Conservation (phyloP, 2,329 filamentous ascomycete species). For the Albifimbria verrucaria region DNA sequence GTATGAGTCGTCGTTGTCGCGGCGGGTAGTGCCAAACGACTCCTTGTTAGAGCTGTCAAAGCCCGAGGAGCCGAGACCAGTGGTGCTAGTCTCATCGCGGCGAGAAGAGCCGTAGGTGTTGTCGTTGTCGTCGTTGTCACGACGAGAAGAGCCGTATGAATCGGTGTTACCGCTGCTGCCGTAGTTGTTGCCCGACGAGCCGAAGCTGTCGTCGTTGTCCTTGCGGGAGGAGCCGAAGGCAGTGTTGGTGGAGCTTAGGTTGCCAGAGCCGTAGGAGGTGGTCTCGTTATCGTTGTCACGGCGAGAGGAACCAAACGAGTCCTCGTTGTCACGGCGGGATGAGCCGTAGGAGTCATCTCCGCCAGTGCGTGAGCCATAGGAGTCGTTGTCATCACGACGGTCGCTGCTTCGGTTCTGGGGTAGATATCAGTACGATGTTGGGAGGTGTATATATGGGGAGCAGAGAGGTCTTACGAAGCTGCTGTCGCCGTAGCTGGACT, state of each 20-base stretch:
- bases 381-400: slow-evolving; percentile 13
- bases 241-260: slow-evolving; percentile 14
- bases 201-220: slow-evolving; percentile 14
- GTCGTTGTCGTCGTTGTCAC: slow-evolving; percentile 5
- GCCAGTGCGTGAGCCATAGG: slow-evolving; percentile 3
- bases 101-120: slow-evolving; percentile 14
- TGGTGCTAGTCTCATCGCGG: background rate
- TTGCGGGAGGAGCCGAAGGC: slow-evolving; percentile 17
- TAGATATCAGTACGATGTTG: background rate
- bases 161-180: slow-evolving; percentile 18
- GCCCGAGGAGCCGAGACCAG: slow-evolving; percentile 6
- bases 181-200: slow-evolving; percentile 11
- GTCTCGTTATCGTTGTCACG: slow-evolving; percentile 7
- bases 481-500: slow-evolving; percentile 25
- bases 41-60: slow-evolving; percentile 5
- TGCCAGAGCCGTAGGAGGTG: background rate
- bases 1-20: slow-evolving; percentile 12
- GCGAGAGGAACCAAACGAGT: slow-evolving; percentile 4
- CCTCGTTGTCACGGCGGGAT: slow-evolving; percentile 13
- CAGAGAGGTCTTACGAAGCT: slow-evolving; percentile 19
- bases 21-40: slow-evolving; percentile 12
- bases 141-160: slow-evolving; percentile 18
- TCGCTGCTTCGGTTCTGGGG: background rate
- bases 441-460: background rate
- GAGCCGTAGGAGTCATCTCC: slow-evolving; percentile 14